A percentile compares a stretch with the other conserved stretches of the same genome.
These are phyloP conservation scores for Anthracocystis setariae DNA, from an alignment of 1,284 basidiomycete genomes.

Conservation along the genomic window DNA sequence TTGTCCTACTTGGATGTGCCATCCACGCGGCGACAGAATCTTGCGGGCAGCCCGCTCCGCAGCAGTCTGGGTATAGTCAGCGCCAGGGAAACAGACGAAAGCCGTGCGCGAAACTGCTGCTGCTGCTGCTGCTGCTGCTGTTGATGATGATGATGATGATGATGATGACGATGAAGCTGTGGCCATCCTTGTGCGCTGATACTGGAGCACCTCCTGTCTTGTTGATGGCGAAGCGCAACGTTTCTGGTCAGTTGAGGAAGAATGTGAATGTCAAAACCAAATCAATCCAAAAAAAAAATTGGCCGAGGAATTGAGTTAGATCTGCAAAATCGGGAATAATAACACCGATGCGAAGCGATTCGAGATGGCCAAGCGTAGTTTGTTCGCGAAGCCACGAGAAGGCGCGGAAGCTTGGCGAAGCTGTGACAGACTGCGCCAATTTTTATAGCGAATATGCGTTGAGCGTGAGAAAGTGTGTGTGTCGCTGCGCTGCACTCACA, in stretches of 20 bases:
- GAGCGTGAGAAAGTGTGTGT: no score
- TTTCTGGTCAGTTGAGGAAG: neutral
- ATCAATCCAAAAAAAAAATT: slow-evolving; percentile 6
- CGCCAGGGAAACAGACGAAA: slow-evolving; percentile 60
- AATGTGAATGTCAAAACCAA: slow-evolving; percentile 7
- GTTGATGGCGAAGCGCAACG: neutral
- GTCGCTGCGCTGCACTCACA: no score
- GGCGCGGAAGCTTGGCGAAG: slow-evolving; percentile 27
- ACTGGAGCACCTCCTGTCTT: no score
- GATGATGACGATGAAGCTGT: no score
- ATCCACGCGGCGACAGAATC: slow-evolving; percentile 43
- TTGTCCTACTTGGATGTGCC: slow-evolving; percentile 43
- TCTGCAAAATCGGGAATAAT: slow-evolving; percentile 14
- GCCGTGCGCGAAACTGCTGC: slow-evolving; percentile 13
- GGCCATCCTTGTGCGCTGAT: no score
- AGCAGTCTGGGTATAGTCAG: slow-evolving; percentile 60
- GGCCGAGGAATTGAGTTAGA: slow-evolving; percentile 15
- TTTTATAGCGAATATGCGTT: no score
- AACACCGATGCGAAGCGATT: no score
- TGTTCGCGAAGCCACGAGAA: neutral
- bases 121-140: neutral
- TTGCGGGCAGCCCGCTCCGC: slow-evolving; percentile 44
- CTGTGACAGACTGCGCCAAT: slow-evolving; percentile 6
- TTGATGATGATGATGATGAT: neutral
- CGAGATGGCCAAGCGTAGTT: neutral